Conservation (phyloP, 768 basidiomycete species). For the Boletus rubropictus region DNA sequence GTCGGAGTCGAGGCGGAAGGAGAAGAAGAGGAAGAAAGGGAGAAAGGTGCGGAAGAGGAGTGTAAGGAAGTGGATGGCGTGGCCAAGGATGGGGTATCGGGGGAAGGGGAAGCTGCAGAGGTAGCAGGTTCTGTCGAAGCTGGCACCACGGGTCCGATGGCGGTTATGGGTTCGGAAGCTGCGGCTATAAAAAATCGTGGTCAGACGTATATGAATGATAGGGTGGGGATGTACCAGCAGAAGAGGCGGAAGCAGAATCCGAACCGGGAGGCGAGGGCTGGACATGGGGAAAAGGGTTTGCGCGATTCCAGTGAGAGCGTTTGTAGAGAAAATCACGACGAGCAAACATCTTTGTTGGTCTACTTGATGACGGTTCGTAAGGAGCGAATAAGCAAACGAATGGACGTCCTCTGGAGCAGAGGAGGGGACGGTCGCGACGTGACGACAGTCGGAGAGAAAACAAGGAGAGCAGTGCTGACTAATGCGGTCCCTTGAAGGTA, state of each 20-base stretch:
- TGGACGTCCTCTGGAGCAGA: conserved; percentile 4
- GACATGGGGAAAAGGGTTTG: conserved; percentile 8
- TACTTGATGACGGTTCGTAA: conserved; percentile 12
- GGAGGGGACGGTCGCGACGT: neutral
- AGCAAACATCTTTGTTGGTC: conserved; percentile 9
- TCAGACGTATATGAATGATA: neutral
- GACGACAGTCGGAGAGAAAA: too few relatives aligned
- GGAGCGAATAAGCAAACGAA: conserved; percentile 22
- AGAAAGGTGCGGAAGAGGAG: neutral
- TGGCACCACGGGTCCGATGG: neutral
- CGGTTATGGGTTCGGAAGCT: neutral
- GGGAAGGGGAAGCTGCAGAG: conserved; percentile 7
- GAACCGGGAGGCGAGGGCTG: neutral
- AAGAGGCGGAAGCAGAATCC: neutral
- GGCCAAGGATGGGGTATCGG: conserved; percentile 2
- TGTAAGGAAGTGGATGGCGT: conserved; percentile 3
- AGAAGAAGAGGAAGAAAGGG: conserved; percentile 6
- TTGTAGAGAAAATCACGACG: conserved; percentile 14
- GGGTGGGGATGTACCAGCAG: neutral
- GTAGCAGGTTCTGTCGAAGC: conserved; percentile 15
- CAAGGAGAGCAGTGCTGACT: conserved; percentile 5
- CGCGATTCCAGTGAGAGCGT: conserved; percentile 7
- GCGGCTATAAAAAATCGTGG: neutral
- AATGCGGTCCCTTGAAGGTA: too few relatives aligned
- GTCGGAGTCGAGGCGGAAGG: conserved; percentile 1